A percentile compares a stretch with the other conserved stretches of the same genome.
These are phyloP conservation scores for Sugiyamaella mastotermitis DNA, from an alignment of 805 yeast genomes.

Conservation along the genomic window DNA sequence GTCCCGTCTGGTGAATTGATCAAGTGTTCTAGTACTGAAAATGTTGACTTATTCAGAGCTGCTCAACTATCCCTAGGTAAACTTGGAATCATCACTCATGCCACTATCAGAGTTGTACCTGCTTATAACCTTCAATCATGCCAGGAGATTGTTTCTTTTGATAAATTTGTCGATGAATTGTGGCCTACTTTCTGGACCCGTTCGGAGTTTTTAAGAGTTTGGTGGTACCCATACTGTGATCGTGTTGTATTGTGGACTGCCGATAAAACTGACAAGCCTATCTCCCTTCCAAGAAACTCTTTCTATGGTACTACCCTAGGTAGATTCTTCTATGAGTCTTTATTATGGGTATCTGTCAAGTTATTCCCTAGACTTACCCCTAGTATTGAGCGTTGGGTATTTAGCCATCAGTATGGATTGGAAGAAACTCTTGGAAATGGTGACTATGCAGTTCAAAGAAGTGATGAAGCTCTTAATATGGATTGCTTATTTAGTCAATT, in stretches of 20 bases:
- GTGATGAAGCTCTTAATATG: constrained; percentile 88
- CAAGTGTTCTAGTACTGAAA: constrained; percentile 58
- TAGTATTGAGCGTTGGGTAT: constrained; percentile 74
- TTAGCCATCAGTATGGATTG: constrained; percentile 74
- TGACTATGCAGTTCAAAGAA: constrained; percentile 63
- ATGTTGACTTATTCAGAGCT: constrained; percentile 67
- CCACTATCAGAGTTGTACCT: constrained; percentile 80
- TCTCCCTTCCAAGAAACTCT: constrained; percentile 49
- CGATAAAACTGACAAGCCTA: constrained; percentile 57
- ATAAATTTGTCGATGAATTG: constrained; percentile 51
- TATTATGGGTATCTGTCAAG: constrained; percentile 74
- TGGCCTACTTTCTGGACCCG: constrained; percentile 84
- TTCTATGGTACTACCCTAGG: constrained; percentile 86
- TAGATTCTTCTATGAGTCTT: constrained; percentile 68
- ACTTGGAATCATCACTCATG: constrained; percentile 81
- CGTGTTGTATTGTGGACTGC: constrained; percentile 92
- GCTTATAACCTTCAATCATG: constrained; percentile 71
- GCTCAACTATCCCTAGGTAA: constrained; percentile 84
- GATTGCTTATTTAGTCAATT: constrained; percentile 92
- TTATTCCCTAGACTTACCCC: constrained; percentile 77
- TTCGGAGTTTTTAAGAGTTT: constrained; percentile 83
- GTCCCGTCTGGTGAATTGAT: constrained; percentile 48
- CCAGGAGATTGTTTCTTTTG: constrained; percentile 77
- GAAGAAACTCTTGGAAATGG: constrained; percentile 57
- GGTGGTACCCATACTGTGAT: constrained; percentile 96